Conservation (phyloP, 176 grass and related monocot genomes). For the Juncus effusus region DNA sequence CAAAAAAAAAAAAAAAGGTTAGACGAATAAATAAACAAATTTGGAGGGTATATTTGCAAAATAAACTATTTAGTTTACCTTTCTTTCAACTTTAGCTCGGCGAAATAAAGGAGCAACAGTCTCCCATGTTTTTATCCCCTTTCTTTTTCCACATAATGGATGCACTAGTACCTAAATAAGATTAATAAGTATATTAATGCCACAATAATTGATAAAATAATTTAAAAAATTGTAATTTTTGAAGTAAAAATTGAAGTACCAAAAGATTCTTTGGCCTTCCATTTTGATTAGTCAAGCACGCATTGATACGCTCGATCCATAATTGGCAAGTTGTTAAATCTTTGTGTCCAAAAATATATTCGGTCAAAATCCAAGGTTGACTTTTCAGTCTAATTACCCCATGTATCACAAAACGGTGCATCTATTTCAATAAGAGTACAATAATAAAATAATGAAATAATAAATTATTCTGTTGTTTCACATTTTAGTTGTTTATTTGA, state of each 20-base stretch:
- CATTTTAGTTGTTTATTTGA: no score
- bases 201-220: not conserved
- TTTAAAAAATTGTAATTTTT: no score
- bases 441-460: conserved; percentile 7
- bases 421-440: conserved; percentile 46
- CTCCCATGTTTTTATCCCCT: conserved; percentile 67
- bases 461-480: no score
- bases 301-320: conserved; percentile 53
- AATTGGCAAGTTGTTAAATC: conserved; percentile 52
- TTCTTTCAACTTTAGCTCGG: conserved; percentile 64
- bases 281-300: conserved; percentile 37
- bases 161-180: conserved; percentile 84
- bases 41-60: conserved; percentile 2
- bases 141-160: conserved; percentile 89
- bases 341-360: conserved; percentile 76
- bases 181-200: conserved; percentile 14
- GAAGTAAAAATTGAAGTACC: conserved; percentile 32
- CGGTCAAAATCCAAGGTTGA: conserved; percentile 52
- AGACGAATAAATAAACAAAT: conserved; percentile 9
- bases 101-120: conserved; percentile 67
- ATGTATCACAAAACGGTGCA: conserved; percentile 69
- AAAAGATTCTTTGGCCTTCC: conserved; percentile 72
- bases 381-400: conserved; percentile 39
- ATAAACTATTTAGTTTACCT: conserved; percentile 38
- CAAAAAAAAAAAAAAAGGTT: conserved; percentile 13